A percentile compares a stretch with the other conserved stretches of the same genome.
Evolutionary conservation across 2,329 filamentous ascomycete genomes (phyloP).

Genomic region (Cephalotrichum gorgonifer): DNA sequence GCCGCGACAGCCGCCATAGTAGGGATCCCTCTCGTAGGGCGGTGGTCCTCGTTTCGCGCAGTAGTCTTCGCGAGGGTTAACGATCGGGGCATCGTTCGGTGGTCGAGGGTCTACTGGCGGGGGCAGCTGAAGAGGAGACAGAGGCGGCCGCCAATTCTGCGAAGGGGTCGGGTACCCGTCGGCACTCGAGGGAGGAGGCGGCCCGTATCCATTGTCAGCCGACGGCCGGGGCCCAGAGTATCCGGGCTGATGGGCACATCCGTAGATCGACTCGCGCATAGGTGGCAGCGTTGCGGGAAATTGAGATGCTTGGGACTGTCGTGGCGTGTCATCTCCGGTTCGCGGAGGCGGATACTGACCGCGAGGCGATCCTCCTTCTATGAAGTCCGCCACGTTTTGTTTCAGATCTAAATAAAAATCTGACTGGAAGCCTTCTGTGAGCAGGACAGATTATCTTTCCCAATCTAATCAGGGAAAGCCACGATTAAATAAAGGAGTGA

Average conservation of each 20-base stretch:
- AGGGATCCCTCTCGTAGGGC: constrained; percentile 26
- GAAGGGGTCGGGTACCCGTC: neutral
- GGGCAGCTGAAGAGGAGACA: constrained; percentile 28
- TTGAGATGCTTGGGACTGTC: neutral
- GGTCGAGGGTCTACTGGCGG: neutral
- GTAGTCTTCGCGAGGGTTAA: constrained; percentile 3
- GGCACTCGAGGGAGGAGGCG: neutral
- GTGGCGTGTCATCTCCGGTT: constrained; percentile 1
- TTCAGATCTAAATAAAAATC: too few relatives aligned
- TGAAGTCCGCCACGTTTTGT: too few relatives aligned
- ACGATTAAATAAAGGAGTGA: too few relatives aligned
- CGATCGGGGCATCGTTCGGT: neutral
- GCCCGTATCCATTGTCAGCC: neutral
- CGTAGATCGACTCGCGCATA: constrained; percentile 2
- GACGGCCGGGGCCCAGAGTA: neutral
- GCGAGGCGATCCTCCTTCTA: neutral
- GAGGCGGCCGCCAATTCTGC: constrained; percentile 14
- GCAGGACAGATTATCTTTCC: too few relatives aligned
- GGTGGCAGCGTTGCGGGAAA: constrained; percentile 1
- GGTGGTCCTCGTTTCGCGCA: constrained; percentile 9
- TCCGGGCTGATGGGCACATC: constrained; percentile 1
- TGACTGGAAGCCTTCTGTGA: too few relatives aligned
- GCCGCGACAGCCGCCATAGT: constrained; percentile 21
- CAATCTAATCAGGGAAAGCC: too few relatives aligned
- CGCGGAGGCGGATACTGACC: constrained; percentile 2